Conservation (phyloP, 1,284 basidiomycete species). For the Malassezia sympodialis region DNA sequence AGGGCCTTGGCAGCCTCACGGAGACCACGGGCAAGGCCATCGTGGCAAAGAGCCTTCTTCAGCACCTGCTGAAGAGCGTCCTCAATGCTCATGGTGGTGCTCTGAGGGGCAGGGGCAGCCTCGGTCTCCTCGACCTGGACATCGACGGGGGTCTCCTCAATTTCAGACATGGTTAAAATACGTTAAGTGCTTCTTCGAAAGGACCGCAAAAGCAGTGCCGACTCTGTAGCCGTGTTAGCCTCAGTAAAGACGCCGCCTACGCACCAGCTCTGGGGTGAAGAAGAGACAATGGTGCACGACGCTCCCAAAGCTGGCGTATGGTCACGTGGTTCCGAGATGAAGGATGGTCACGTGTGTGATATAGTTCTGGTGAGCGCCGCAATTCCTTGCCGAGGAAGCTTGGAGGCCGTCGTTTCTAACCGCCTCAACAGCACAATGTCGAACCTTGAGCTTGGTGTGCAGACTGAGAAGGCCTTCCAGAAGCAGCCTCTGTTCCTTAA, state of each 20-base stretch:
- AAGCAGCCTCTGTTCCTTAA: slow-evolving; percentile 96
- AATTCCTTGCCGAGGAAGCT: slow-evolving; percentile 20
- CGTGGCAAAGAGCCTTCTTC: slow-evolving; percentile 92
- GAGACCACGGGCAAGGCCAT: slow-evolving; percentile 93
- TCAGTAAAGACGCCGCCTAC: background rate
- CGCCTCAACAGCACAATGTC: slow-evolving; percentile 35
- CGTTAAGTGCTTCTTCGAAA: slow-evolving; percentile 44
- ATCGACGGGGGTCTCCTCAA: slow-evolving; percentile 51
- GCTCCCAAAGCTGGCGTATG: background rate
- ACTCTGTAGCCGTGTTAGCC: slow-evolving; percentile 12
- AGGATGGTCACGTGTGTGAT: slow-evolving; percentile 5
- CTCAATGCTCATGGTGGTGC: slow-evolving; percentile 87
- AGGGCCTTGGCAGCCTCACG: slow-evolving; percentile 96
- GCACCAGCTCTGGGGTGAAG: slow-evolving; percentile 18
- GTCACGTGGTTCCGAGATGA: background rate
- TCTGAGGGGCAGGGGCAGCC: slow-evolving; percentile 55
- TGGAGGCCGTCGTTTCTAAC: slow-evolving; percentile 17
- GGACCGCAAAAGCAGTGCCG: slow-evolving; percentile 24
- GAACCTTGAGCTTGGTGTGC: slow-evolving; percentile 45
- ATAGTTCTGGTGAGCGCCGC: slow-evolving; percentile 12
- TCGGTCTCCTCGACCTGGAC: slow-evolving; percentile 64
- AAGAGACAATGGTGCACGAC: background rate
- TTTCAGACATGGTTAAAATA: slow-evolving; percentile 41
- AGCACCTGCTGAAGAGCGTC: slow-evolving; percentile 90
- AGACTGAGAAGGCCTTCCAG: slow-evolving; percentile 57